These are phyloP conservation scores for Achlya hypogyna DNA, from an alignment of 352 stramenopile genomes.

Conservation along the genomic window DNA sequence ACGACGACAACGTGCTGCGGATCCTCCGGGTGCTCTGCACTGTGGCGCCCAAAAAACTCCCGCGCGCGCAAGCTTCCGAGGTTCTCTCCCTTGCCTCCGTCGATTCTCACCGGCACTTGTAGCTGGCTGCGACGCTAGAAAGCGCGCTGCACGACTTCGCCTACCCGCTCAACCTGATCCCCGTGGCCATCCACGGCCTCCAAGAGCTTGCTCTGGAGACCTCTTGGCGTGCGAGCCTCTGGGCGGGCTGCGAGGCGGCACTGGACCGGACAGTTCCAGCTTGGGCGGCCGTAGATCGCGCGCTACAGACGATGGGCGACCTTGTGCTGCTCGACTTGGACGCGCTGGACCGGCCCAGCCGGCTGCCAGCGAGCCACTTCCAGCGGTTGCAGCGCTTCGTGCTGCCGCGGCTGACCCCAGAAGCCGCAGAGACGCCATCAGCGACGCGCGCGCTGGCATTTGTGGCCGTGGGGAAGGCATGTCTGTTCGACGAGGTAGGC, in stretches of 20 bases:
- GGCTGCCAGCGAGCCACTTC: slow-evolving; percentile 46
- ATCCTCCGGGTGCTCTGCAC: slow-evolving; percentile 76
- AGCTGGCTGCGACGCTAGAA: slow-evolving; percentile 4
- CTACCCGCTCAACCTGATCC: slow-evolving; percentile 70
- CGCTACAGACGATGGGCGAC: slow-evolving; percentile 73
- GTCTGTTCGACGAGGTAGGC: slow-evolving; percentile 83
- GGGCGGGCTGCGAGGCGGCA: slow-evolving; percentile 41
- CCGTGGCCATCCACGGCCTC: slow-evolving; percentile 57
- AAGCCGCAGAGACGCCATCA: slow-evolving; percentile 41
- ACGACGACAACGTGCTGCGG: slow-evolving; percentile 66
- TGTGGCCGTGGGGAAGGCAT: slow-evolving; percentile 92
- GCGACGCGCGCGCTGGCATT: slow-evolving; percentile 89
- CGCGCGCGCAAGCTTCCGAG: background rate
- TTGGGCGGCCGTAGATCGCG: slow-evolving; percentile 40
- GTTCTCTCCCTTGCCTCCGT: background rate
- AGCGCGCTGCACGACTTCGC: slow-evolving; percentile 58
- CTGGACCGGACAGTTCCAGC: background rate
- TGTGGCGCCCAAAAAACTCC: slow-evolving; percentile 58
- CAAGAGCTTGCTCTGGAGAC: slow-evolving; percentile 36
- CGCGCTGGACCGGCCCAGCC: slow-evolving; percentile 31
- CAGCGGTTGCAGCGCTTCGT: slow-evolving; percentile 60
- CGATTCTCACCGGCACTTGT: background rate
- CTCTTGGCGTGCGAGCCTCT: slow-evolving; percentile 49
- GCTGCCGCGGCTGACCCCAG: slow-evolving; percentile 44
- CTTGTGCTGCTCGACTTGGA: slow-evolving; percentile 70